Evolutionary conservation across 106 monocot species (phyloP), one percentile per base, ranked within the genome.

Genomic region (Acorus calamus): DNA sequence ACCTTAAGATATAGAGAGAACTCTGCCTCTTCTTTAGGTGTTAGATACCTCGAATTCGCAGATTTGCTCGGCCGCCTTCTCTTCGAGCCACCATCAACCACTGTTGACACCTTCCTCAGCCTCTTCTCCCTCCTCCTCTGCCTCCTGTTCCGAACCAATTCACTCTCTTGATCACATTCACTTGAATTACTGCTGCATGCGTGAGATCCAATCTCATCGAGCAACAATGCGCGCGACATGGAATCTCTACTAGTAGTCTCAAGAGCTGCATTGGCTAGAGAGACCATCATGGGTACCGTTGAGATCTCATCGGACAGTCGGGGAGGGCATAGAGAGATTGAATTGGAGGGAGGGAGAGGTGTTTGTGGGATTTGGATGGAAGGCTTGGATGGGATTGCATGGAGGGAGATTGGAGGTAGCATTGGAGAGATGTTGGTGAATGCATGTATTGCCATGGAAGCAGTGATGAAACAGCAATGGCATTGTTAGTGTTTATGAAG

Each of bases 1-100:
- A 71, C 71, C 77, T 77, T 73, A 67, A 84, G 77, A 65, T 64
- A 80, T 11, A 58, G n/a, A 54, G 84, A 84, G 64, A 80, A 80
- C 50, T 77, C 80, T 4, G 77, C 77, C 44, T 84, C 84, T 61
- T 84, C 73, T 46, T 43, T 69, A 2, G 61, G 46, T 46, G 84
- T 84, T 5, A 84, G 68, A 64, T 76, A 71, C 13, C 54, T 53
- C 2, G 74, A 84, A 47, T 68, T 44, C 69, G 73, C 67, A 2
- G 49, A 46, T 53, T 62, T 66, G 2, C 74, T 73, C 3, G 59
- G 71, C 43, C 77, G 59, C 9, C 42, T 41, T 45, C 14, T 59
- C 2, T 65, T 2, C 4, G 68, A 54, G 9, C 28, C 28, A 28
- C 28, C 48, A 10, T 3, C 70, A 51, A 3, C 60, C 11, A 2